Evolutionary conservation across 805 yeast genomes (phyloP).

Genomic region (Brettanomyces sp.): DNA sequence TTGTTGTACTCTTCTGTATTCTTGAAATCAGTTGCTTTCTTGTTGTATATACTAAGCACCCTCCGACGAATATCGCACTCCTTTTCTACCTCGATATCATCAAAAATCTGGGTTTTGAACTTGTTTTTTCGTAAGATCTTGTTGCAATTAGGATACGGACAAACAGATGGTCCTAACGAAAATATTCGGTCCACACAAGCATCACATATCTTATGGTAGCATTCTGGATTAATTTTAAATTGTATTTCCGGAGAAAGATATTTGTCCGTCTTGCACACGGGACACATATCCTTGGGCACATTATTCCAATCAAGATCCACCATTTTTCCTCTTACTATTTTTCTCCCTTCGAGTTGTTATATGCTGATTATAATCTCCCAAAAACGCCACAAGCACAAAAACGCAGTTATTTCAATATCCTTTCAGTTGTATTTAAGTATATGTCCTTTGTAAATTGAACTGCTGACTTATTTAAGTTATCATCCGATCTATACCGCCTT

Average conservation of each 20-base stretch:
- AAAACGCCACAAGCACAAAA: too few relatives aligned
- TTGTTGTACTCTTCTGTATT: slow-evolving; percentile 53
- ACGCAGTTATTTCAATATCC: too few relatives aligned
- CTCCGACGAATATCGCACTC: slow-evolving; percentile 87
- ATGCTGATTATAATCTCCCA: too few relatives aligned
- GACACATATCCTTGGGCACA: slow-evolving; percentile 54
- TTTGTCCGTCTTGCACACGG: slow-evolving; percentile 92
- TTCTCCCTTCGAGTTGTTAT: too few relatives aligned
- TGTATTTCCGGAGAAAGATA: slow-evolving; percentile 89
- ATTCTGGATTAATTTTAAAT: slow-evolving; percentile 90
- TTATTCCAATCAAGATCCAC: slow-evolving; percentile 27
- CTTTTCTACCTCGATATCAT: slow-evolving; percentile 79
- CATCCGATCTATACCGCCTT: too few relatives aligned
- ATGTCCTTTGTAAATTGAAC: too few relatives aligned
- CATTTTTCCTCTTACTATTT: slow-evolving; percentile 9
- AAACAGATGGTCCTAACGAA: slow-evolving; percentile 90
- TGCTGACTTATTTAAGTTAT: too few relatives aligned
- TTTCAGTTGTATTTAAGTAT: too few relatives aligned
- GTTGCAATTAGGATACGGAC: slow-evolving; percentile 90
- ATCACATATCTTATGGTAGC: slow-evolving; percentile 96
- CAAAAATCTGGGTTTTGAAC: slow-evolving; percentile 89
- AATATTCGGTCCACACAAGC: slow-evolving; percentile 94
- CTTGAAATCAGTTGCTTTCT: slow-evolving; percentile 64
- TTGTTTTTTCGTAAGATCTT: slow-evolving; percentile 78
- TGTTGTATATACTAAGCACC: slow-evolving; percentile 70